Evolutionary conservation across 2,329 filamentous ascomycete genomes (phyloP).

Genomic region (Ceratocystis ficicola): DNA sequence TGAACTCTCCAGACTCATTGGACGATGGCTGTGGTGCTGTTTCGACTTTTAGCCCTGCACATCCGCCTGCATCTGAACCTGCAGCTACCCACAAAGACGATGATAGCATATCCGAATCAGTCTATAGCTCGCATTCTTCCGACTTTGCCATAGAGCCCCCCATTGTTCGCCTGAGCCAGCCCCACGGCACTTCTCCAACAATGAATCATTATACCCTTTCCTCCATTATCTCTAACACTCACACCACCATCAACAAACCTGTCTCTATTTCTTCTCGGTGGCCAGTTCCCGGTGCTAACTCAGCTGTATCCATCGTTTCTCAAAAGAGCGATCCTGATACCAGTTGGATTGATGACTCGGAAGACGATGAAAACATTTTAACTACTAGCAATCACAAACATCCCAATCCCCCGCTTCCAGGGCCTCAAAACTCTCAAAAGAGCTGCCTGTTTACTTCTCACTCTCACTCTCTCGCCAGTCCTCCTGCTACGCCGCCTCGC

Average conservation of each 20-base stretch:
- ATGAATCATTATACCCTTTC: neutral
- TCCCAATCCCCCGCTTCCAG: neutral
- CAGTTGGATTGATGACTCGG: conserved; percentile 33
- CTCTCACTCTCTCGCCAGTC: conserved; percentile 16
- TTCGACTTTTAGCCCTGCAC: conserved; percentile 9
- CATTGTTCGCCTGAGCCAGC: conserved; percentile 16
- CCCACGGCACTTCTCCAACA: conserved; percentile 9
- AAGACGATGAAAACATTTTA: conserved; percentile 28
- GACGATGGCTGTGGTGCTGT: neutral
- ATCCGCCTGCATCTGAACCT: neutral
- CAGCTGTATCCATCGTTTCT: conserved; percentile 14
- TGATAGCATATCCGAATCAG: conserved; percentile 17
- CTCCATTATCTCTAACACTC: conserved; percentile 5
- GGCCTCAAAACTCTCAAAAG: neutral
- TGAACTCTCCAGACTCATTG: conserved; percentile 8
- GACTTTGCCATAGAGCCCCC: conserved; percentile 17
- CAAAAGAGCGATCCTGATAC: conserved; percentile 24
- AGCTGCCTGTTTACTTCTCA: neutral
- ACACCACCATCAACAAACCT: neutral
- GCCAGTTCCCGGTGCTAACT: conserved; percentile 7
- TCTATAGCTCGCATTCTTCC: conserved; percentile 11
- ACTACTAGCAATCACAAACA: conserved; percentile 4
- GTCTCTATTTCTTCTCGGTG: neutral
- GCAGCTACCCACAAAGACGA: conserved; percentile 15
- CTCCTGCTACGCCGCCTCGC: conserved; percentile 16